Evolutionary conservation across 2,329 filamentous ascomycete species (phyloP), one percentile per base, ranked within the genome.

Genomic region (Penicillium sp.): DNA sequence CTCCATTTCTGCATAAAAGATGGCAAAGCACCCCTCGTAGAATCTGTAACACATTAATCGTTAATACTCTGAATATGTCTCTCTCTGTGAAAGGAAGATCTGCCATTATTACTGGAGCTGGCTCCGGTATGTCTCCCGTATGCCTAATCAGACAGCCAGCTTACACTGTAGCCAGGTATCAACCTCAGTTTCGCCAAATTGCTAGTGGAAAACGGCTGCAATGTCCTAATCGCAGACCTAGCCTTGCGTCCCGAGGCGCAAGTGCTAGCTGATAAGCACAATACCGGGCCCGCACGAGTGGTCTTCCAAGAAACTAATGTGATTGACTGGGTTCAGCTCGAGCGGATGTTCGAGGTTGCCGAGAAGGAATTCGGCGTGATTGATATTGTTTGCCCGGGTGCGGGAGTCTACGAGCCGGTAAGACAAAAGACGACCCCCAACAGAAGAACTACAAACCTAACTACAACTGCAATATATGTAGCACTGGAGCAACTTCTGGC

Each of bases 81-180:
- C 59, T 70, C 51, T 71, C 72, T 14, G 74, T 81, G 19, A 63
- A 73, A 49, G 76, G 75, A 48, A 79, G 77, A 63, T 77, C 79
- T 12, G 81, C 81, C 12, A 80, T 84, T 44, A 71, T 84, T 30
- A 84, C 81, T 11, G 81, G 81, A 31, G 81, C 79, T 37, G 81
- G 81, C 26, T 82, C 80, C 44, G 81, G 80, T 78, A 67, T 57
- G 68, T 66, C 17, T 26, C 14, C 12, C 25, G 11, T 17, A 30
- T 38, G 43, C 28, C 38, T 10, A 19, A 35, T 50, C 40, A 38
- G 5, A 43, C 9, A 6, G 9, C 12, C 17, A 26, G 37, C 60
- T 57, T 37, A 45, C 49, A 44, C 2, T 7, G 22, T 17, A 17
- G 25, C 10, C 53, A 79, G 77, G 77, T 16, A 80, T 80, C 51